Conservation (phyloP, 2,329 filamentous ascomycete genomes). For the Fusarium cyanostomum region DNA sequence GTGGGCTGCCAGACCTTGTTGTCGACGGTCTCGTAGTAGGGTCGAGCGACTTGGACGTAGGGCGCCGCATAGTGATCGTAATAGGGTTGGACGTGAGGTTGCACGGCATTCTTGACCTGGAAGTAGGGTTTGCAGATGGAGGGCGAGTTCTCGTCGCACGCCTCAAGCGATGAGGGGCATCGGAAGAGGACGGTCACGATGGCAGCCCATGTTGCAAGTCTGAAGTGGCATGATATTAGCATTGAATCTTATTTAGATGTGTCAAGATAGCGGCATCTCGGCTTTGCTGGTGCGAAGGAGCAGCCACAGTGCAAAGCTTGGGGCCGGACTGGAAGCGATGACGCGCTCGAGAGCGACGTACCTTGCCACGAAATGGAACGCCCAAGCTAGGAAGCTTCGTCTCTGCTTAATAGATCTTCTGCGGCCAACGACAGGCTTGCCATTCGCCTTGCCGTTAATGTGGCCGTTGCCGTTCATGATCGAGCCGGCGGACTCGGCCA, state of each 20-base stretch:
- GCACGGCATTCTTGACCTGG: slow-evolving; percentile 67
- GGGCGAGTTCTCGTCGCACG: slow-evolving; percentile 75
- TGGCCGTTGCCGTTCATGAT: slow-evolving; percentile 53
- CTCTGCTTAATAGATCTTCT: slow-evolving; percentile 36
- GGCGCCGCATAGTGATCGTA: slow-evolving; percentile 86
- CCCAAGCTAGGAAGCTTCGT: slow-evolving; percentile 48
- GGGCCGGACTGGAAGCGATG: slow-evolving; percentile 1
- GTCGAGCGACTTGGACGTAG: slow-evolving; percentile 79
- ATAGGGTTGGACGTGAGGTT: slow-evolving; percentile 84
- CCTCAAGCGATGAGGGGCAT: slow-evolving; percentile 76
- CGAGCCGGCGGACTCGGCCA: slow-evolving; percentile 49
- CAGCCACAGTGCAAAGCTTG: slow-evolving; percentile 7
- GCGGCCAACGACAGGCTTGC: slow-evolving; percentile 38
- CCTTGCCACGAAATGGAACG: slow-evolving; percentile 65
- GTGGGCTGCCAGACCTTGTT: slow-evolving; percentile 75
- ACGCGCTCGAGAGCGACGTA: slow-evolving; percentile 46
- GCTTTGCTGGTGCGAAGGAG: slow-evolving; percentile 6
- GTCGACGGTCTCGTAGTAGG: slow-evolving; percentile 74
- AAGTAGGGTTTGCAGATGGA: slow-evolving; percentile 86
- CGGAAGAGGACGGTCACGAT: slow-evolving; percentile 83
- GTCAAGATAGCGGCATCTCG: background rate
- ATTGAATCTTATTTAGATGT: background rate
- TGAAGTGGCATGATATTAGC: slow-evolving; percentile 46
- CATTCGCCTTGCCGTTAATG: slow-evolving; percentile 46
- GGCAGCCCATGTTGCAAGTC: slow-evolving; percentile 85